These are phyloP conservation scores for Stagonosporopsis rhizophila DNA, from an alignment of 2,329 filamentous ascomycete genomes.

Conservation along the genomic window DNA sequence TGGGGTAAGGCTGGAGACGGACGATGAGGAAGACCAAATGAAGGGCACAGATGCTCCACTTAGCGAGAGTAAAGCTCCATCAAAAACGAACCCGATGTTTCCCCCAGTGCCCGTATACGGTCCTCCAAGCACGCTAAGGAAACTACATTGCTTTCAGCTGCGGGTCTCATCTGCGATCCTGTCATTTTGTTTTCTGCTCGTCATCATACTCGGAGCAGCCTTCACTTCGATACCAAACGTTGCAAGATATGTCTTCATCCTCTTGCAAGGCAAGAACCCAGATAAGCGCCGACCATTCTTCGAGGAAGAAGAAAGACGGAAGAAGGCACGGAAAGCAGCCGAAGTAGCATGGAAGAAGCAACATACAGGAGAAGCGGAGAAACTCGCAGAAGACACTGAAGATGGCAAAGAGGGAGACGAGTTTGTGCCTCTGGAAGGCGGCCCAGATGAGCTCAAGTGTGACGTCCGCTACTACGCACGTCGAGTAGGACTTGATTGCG, in stretches of 20 bases:
- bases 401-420: constrained; percentile 54
- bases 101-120: constrained; percentile 84
- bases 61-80: constrained; percentile 61
- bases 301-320: constrained; percentile 72
- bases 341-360: constrained; percentile 67
- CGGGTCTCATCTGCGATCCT: constrained; percentile 74
- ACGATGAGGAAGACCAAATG: constrained; percentile 51
- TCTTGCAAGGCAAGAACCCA: constrained; percentile 66
- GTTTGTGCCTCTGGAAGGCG: constrained; percentile 80
- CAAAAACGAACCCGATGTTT: constrained; percentile 80
- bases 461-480: constrained; percentile 87
- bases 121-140: constrained; percentile 70
- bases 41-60: constrained; percentile 50
- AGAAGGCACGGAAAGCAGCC: constrained; percentile 62
- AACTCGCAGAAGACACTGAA: constrained; percentile 51
- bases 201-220: constrained; percentile 77
- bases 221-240: constrained; percentile 69
- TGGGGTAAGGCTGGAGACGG: constrained; percentile 38
- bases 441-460: constrained; percentile 77
- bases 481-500: constrained; percentile 84
- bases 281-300: constrained; percentile 71
- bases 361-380: constrained; percentile 44
- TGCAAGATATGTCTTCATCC: constrained; percentile 58
- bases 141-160: constrained; percentile 71
- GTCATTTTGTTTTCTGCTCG: constrained; percentile 76